Evolutionary conservation across 2,329 filamentous ascomycete species (phyloP).

Genomic region (Fonsecaea erecta): DNA sequence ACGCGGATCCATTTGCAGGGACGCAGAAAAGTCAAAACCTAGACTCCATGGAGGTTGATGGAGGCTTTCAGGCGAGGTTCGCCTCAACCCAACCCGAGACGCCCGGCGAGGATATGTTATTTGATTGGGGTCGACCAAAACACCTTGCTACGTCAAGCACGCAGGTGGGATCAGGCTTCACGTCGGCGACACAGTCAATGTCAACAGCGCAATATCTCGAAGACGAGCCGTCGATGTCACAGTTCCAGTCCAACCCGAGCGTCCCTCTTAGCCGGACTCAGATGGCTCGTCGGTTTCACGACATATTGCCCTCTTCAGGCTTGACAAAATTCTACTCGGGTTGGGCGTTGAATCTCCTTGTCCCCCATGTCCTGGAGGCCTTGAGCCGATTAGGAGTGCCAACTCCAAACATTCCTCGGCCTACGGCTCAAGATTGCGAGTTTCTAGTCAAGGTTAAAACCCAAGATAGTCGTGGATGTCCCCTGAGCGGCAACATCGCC

Average conservation of each 20-base stretch:
- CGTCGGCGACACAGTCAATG: slow-evolving; percentile 55
- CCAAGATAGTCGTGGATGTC: slow-evolving; percentile 58
- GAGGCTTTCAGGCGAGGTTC: slow-evolving; percentile 56
- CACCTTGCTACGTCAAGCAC: slow-evolving; percentile 53
- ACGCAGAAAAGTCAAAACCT: slow-evolving; percentile 44
- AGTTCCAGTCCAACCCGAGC: slow-evolving; percentile 79
- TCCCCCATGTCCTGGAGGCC: slow-evolving; percentile 78
- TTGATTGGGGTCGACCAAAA: slow-evolving; percentile 84
- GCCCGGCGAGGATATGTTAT: slow-evolving; percentile 72
- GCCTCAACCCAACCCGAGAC: slow-evolving; percentile 87
- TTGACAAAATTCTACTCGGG: slow-evolving; percentile 92
- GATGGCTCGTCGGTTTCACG: slow-evolving; percentile 81
- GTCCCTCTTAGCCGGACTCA: slow-evolving; percentile 87
- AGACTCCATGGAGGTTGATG: slow-evolving; percentile 74
- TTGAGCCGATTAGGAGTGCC: slow-evolving; percentile 86
- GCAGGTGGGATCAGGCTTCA: slow-evolving; percentile 26
- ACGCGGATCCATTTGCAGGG: slow-evolving; percentile 64
- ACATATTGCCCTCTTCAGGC: slow-evolving; percentile 85
- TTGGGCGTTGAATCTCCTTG: slow-evolving; percentile 72
- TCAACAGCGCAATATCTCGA: slow-evolving; percentile 59
- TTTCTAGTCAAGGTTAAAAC: slow-evolving; percentile 74
- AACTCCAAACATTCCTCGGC: slow-evolving; percentile 56
- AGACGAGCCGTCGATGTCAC: slow-evolving; percentile 81
- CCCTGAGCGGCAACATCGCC: slow-evolving; percentile 50
- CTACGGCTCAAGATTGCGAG: slow-evolving; percentile 56